These are phyloP conservation scores for Chlamydomonas applanata DNA, from an alignment of 139 green algal species.

Conservation along the genomic window DNA sequence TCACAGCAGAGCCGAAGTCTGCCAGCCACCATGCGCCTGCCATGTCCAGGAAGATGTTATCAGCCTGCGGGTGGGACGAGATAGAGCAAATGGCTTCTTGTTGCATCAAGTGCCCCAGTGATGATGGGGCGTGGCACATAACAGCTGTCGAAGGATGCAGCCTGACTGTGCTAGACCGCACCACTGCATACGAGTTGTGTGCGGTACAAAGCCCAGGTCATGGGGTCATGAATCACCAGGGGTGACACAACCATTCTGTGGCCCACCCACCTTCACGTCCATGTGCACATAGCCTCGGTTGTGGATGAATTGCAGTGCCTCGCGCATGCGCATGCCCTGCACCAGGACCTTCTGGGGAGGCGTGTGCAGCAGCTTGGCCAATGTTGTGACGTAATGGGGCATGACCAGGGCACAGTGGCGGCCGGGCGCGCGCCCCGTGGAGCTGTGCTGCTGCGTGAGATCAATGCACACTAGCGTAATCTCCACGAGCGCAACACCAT, in stretches of 20 bases:
- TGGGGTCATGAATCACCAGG: too few species aligned
- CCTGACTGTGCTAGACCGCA: conserved; percentile 2
- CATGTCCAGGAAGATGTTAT: too few species aligned
- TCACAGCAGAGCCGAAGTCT: conserved; percentile 3
- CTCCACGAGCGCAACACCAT: neutral
- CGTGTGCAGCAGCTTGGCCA: neutral
- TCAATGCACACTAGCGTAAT: neutral
- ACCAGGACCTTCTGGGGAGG: neutral
- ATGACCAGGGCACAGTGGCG: neutral
- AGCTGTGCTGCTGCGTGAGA: neutral
- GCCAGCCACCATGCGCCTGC: neutral
- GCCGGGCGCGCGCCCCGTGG: neutral
- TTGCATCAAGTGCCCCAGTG: neutral
- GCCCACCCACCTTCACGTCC: conserved; percentile 13
- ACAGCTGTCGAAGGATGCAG: neutral
- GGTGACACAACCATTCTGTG: neutral
- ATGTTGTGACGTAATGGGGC: neutral
- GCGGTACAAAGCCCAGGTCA: too few species aligned
- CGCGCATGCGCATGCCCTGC: neutral
- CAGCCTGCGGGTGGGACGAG: too few species aligned
- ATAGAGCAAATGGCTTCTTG: neutral
- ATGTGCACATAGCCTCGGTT: conserved; percentile 12
- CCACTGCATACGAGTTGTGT: neutral
- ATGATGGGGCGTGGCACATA: neutral
- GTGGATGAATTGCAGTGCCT: conserved; percentile 13